Evolutionary conservation across 306 rosid species (phyloP).

Genomic region (Astragalus membranaceus): DNA sequence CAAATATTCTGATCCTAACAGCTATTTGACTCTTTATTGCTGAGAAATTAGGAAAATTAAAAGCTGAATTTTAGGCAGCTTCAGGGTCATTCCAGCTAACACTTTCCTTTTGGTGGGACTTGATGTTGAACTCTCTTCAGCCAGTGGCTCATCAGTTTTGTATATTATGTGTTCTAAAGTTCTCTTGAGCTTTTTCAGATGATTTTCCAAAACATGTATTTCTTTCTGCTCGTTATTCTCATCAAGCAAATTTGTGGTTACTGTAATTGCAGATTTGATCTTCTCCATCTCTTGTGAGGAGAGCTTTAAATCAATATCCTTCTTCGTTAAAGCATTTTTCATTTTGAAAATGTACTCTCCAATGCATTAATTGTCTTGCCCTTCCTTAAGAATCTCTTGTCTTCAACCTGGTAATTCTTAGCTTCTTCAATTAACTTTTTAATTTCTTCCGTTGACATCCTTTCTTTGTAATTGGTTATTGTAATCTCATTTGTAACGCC

Average conservation of each 20-base stretch:
- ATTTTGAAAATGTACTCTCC: constrained; percentile 34
- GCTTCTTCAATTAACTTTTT: constrained; percentile 37
- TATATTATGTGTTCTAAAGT: not conserved
- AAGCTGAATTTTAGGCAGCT: too few relatives aligned
- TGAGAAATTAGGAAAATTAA: too few relatives aligned
- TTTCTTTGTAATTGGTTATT: not conserved
- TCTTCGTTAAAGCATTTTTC: constrained; percentile 20
- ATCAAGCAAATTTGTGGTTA: too few relatives aligned
- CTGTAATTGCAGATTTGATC: constrained; percentile 27
- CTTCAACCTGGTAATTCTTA: constrained; percentile 29
- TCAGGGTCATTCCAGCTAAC: too few relatives aligned
- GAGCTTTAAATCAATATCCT: not conserved
- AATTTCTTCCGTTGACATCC: constrained; percentile 32
- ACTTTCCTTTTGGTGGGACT: too few relatives aligned
- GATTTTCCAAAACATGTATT: not conserved
- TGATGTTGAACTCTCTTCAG: too few relatives aligned
- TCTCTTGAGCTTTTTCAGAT: constrained; percentile 3
- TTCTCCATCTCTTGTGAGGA: constrained; percentile 10
- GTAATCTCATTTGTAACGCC: too few relatives aligned
- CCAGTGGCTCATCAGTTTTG: too few relatives aligned
- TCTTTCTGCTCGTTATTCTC: not conserved
- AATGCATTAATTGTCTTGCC: constrained; percentile 16
- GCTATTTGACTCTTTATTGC: too few relatives aligned
- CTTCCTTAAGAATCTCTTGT: constrained; percentile 30
- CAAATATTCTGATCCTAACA: too few relatives aligned